Conservation (phyloP, 441 rosid species). For the Gossypium lobatum region DNA sequence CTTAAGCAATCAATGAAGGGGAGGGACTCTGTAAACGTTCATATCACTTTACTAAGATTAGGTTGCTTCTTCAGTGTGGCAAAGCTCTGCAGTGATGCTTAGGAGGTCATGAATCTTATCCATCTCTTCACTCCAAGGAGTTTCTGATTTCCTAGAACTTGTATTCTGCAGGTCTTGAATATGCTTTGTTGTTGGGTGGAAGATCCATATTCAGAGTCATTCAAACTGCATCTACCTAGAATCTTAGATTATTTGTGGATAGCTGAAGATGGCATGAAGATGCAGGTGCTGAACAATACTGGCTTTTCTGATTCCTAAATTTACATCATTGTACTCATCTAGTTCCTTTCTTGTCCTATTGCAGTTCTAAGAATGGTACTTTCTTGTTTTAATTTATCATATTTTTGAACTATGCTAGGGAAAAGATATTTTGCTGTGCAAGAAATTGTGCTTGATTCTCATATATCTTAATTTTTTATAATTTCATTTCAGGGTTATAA, state of each 20-base stretch:
- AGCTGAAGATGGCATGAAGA: slow-evolving; percentile 80
- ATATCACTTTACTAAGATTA: background rate
- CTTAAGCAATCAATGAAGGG: background rate
- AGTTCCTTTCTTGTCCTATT: background rate
- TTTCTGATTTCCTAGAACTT: background rate
- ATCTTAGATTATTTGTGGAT: slow-evolving; percentile 54
- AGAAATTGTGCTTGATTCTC: background rate
- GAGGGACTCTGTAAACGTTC: background rate
- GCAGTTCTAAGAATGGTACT: background rate
- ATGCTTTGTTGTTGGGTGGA: slow-evolving; percentile 79
- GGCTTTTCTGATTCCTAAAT: background rate
- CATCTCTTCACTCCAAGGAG: background rate
- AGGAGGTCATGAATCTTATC: background rate
- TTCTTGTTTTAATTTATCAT: background rate
- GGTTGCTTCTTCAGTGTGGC: background rate
- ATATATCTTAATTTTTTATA: background rate
- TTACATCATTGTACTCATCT: background rate
- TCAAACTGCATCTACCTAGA: slow-evolving; percentile 60
- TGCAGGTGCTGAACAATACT: slow-evolving; percentile 38
- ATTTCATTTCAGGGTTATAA: slow-evolving; percentile 46
- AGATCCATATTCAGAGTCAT: slow-evolving; percentile 63
- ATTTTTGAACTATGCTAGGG: background rate
- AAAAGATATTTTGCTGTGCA: background rate
- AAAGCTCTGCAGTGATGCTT: background rate
- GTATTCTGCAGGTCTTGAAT: slow-evolving; percentile 43